A percentile compares a stretch with the other conserved stretches of the same genome.
These are phyloP conservation scores for Fusarium sororula DNA, from an alignment of 2,329 filamentous ascomycete species.

Conservation along the genomic window DNA sequence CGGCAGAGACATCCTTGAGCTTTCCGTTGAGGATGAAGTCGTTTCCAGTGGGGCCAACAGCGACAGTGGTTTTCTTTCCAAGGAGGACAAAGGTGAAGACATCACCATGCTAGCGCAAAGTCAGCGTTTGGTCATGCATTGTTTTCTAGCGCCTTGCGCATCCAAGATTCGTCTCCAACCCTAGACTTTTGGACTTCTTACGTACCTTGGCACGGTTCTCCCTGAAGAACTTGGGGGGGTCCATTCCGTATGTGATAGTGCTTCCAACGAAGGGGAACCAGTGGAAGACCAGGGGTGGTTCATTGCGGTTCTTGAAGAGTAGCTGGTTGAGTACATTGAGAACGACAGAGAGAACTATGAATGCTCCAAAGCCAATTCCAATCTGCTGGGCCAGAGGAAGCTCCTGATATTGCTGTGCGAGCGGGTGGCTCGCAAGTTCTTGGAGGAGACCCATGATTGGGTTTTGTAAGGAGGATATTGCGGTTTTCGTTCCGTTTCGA, in stretches of 20 bases:
- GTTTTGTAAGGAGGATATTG: background rate
- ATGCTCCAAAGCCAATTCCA: slow-evolving; percentile 52
- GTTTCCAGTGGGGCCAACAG: slow-evolving; percentile 82
- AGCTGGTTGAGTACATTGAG: slow-evolving; percentile 85
- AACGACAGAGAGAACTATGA: slow-evolving; percentile 67
- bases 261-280: slow-evolving; percentile 87
- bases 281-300: slow-evolving; percentile 83
- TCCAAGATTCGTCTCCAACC: background rate
- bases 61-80: slow-evolving; percentile 89
- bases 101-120: slow-evolving; percentile 74
- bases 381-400: slow-evolving; percentile 60
- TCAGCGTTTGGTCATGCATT: slow-evolving; percentile 14
- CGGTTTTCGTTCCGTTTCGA: background rate
- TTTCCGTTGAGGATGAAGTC: slow-evolving; percentile 94
- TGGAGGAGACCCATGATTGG: slow-evolving; percentile 65
- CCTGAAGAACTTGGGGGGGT: slow-evolving; percentile 88
- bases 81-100: slow-evolving; percentile 90
- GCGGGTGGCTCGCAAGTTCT: slow-evolving; percentile 58
- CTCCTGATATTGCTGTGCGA: slow-evolving; percentile 59
- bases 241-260: slow-evolving; percentile 94
- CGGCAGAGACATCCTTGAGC: slow-evolving; percentile 86
- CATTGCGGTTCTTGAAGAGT: slow-evolving; percentile 82
- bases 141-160: background rate
- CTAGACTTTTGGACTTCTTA: background rate
- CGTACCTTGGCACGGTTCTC: slow-evolving; percentile 78